Evolutionary conservation across 768 basidiomycete genomes (phyloP).

Genomic region (Psilocybe azurescens): DNA sequence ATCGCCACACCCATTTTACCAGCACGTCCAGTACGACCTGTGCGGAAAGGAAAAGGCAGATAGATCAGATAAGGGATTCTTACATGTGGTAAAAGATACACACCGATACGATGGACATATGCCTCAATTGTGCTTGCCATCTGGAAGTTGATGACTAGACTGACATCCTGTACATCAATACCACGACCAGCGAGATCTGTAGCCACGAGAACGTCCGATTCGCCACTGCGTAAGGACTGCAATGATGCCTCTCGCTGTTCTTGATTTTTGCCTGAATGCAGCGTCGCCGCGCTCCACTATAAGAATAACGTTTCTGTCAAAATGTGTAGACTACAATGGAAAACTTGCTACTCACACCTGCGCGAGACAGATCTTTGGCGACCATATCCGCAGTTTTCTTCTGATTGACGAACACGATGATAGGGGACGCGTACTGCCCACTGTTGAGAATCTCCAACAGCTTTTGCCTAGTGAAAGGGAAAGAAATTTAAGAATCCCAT

Average conservation of each 20-base stretch:
- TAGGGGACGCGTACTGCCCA: conserved; percentile 82
- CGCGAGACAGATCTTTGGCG: conserved; percentile 90
- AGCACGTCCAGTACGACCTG: conserved; percentile 96
- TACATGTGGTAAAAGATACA: conserved; percentile 25
- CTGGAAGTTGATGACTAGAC: conserved; percentile 95
- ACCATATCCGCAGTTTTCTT: conserved; percentile 99
- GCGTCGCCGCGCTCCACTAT: conserved; percentile 87
- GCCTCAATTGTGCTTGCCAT: conserved; percentile 97
- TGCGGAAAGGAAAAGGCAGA: conserved; percentile 5
- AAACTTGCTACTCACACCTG: conserved; percentile 64
- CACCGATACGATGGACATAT: conserved; percentile 97
- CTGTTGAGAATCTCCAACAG: conserved; percentile 94
- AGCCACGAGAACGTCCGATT: conserved; percentile 89
- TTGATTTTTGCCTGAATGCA: conserved; percentile 98
- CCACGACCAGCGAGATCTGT: conserved; percentile 98
- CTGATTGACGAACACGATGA: conserved; percentile 99
- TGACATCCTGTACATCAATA: conserved; percentile 98
- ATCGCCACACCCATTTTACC: conserved; percentile 94
- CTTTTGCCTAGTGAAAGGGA: conserved; percentile 59
- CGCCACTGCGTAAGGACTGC: conserved; percentile 83
- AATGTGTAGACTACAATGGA: conserved; percentile 12
- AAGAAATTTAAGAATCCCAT: conserved; percentile 16
- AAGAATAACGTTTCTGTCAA: conserved; percentile 1
- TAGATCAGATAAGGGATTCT: not conserved
- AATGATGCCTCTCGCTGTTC: conserved; percentile 95